phyloP scores from a whole-genome alignment of 805 yeast species.

The Schwanniomyces occidentalis region DNA sequence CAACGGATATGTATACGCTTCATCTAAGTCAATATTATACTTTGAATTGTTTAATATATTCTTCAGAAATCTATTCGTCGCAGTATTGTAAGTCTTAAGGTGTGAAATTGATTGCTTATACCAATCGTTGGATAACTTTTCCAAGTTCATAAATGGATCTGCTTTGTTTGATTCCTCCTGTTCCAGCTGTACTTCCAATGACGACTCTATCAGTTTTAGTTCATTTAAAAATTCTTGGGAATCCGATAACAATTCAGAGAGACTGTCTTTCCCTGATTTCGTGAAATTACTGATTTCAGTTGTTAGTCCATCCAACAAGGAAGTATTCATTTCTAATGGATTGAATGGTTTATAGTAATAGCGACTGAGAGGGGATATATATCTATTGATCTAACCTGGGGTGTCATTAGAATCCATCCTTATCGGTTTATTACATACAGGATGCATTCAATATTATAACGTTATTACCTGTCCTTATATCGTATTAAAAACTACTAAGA shows the following conservation, averaged over 20 bases:
- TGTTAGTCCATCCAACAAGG: conserved; percentile 25
- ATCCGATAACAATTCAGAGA: conserved; percentile 19
- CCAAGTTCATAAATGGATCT: conserved; percentile 11
- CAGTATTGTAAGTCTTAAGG: conserved; percentile 37
- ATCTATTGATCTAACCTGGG: too few relatives aligned
- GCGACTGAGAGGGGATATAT: too few relatives aligned
- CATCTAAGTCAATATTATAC: conserved; percentile 35
- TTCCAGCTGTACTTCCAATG: conserved; percentile 17
- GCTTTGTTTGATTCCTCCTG: conserved; percentile 6
- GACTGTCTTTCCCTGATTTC: conserved; percentile 20
- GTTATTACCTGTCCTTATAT: too few relatives aligned
- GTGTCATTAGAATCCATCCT: too few relatives aligned
- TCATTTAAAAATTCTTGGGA: conserved; percentile 24
- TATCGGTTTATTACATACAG: too few relatives aligned
- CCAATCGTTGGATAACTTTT: conserved; percentile 27
- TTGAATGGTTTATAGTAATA: too few relatives aligned
- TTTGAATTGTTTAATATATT: conserved; percentile 28
- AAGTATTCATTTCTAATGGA: conserved; percentile 11
- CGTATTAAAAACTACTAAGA: too few relatives aligned
- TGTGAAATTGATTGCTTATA: conserved; percentile 33
- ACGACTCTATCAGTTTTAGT: conserved; percentile 23
- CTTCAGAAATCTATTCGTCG: conserved; percentile 34
- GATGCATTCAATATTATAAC: too few relatives aligned
- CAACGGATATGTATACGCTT: conserved; percentile 42
- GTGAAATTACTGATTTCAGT: conserved; percentile 26